A percentile compares a stretch with the other conserved stretches of the same genome.
Evolutionary conservation across 768 basidiomycete genomes (phyloP).

Genomic region (Solioccasus polychromus): DNA sequence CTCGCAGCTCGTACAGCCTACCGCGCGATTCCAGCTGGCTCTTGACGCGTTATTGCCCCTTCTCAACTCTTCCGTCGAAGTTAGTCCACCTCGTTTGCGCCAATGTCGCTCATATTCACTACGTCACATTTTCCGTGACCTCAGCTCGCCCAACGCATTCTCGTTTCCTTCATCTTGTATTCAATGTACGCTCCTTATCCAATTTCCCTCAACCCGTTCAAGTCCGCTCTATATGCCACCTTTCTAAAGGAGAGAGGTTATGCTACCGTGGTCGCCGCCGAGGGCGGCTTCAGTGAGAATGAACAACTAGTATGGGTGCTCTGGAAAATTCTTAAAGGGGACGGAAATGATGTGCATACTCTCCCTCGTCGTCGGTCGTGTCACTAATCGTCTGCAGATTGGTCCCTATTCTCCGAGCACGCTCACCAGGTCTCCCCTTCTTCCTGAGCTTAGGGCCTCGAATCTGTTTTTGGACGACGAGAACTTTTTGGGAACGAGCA

Average conservation of each 20-base stretch:
- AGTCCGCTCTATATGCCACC: slow-evolving; percentile 63
- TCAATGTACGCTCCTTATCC: slow-evolving; percentile 79
- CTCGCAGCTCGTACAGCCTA: slow-evolving; percentile 69
- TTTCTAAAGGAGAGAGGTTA: slow-evolving; percentile 67
- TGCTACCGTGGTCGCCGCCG: slow-evolving; percentile 49
- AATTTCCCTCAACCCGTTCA: slow-evolving; percentile 79
- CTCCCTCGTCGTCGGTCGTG: neutral
- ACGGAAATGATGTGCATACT: slow-evolving; percentile 67
- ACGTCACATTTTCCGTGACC: slow-evolving; percentile 8
- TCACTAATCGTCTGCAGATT: slow-evolving; percentile 46
- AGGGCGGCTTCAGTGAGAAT: slow-evolving; percentile 51
- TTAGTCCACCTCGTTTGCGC: slow-evolving; percentile 32
- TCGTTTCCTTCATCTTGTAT: slow-evolving; percentile 77
- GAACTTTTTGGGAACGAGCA: slow-evolving; percentile 43
- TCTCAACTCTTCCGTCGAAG: slow-evolving; percentile 57
- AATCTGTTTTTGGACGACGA: slow-evolving; percentile 70
- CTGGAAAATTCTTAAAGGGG: slow-evolving; percentile 83
- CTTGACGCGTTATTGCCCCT: slow-evolving; percentile 78
- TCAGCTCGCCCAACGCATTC: slow-evolving; percentile 70
- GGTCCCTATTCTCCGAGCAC: slow-evolving; percentile 78
- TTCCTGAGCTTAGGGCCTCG: slow-evolving; percentile 69
- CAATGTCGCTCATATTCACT: slow-evolving; percentile 18
- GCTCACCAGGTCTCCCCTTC: slow-evolving; percentile 70
- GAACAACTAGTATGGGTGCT: slow-evolving; percentile 84
- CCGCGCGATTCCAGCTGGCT: slow-evolving; percentile 78